These are phyloP conservation scores for Daldinia concentrica DNA, from an alignment of 495 filamentous ascomycete genomes.

Conservation along the genomic window DNA sequence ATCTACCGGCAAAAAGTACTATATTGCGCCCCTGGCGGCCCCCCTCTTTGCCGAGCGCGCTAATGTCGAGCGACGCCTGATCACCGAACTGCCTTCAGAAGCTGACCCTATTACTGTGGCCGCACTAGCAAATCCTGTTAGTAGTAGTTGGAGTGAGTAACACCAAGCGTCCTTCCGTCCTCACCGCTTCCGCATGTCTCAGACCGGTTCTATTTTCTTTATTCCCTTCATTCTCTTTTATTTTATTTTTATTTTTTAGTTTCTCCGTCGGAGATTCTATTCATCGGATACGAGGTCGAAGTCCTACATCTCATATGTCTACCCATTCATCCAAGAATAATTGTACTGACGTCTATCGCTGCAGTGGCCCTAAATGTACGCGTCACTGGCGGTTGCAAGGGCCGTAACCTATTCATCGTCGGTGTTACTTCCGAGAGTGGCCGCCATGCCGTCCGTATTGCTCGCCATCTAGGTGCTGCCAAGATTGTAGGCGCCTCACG, in stretches of 20 bases:
- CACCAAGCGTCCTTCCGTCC: too few relatives aligned
- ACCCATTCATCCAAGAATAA: not conserved
- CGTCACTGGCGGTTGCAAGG: constrained; percentile 28
- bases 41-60: constrained; percentile 46
- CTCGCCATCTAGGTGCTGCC: constrained; percentile 48
- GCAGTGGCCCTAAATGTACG: constrained; percentile 48
- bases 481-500: constrained; percentile 50
- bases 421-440: constrained; percentile 54
- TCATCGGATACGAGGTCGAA: too few relatives aligned
- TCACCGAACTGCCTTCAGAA: constrained; percentile 40
- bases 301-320: too few relatives aligned
- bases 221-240: too few relatives aligned
- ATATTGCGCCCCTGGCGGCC: constrained; percentile 6
- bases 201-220: too few relatives aligned
- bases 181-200: too few relatives aligned
- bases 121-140: constrained; percentile 53
- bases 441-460: constrained; percentile 46
- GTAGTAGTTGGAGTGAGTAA: constrained; percentile 50
- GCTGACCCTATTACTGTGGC: constrained; percentile 52
- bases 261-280: too few relatives aligned
- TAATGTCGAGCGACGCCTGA: constrained; percentile 43
- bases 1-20: constrained; percentile 23
- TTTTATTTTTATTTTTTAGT: too few relatives aligned
- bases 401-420: constrained; percentile 51
- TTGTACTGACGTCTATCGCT: not conserved